Evolutionary conservation across 2,329 filamentous ascomycete genomes (phyloP).

Genomic region (Neoscytalidium dimidiatum): DNA sequence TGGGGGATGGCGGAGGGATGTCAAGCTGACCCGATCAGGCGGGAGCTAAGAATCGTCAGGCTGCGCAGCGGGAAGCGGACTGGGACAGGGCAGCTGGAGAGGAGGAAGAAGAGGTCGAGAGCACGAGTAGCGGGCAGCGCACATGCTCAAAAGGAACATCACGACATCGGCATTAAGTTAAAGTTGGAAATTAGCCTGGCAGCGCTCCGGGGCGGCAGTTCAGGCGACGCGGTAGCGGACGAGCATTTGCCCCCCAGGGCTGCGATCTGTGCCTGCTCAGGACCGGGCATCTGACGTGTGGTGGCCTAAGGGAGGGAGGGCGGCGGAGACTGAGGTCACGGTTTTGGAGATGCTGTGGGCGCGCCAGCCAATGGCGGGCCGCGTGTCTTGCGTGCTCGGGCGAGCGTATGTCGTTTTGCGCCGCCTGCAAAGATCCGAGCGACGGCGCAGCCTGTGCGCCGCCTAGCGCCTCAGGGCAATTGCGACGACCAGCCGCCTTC

Average conservation of each 20-base stretch:
- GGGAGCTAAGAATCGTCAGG: background rate
- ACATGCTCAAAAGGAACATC: background rate
- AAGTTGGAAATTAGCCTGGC: slow-evolving; percentile 14
- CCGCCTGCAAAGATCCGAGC: slow-evolving; percentile 10
- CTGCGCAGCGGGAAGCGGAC: background rate
- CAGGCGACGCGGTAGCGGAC: background rate
- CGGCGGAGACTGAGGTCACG: slow-evolving; percentile 14
- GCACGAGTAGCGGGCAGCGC: background rate
- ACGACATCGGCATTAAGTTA: slow-evolving; percentile 17
- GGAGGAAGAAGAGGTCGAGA: background rate
- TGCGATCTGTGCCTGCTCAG: background rate
- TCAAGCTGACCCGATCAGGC: slow-evolving; percentile 7
- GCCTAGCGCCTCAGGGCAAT: background rate
- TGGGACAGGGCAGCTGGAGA: background rate
- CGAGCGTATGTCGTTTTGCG: slow-evolving; percentile 18
- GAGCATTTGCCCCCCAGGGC: background rate
- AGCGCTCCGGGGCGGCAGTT: background rate
- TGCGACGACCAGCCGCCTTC: background rate
- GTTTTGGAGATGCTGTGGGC: background rate
- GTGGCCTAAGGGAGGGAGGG: background rate
- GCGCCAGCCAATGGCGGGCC: slow-evolving; percentile 1
- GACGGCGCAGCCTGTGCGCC: background rate
- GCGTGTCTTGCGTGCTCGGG: slow-evolving; percentile 19
- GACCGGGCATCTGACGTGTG: slow-evolving; percentile 10
- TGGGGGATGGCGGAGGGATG: background rate